Base-by-base conservation (phyloP, 768 basidiomycete species). In the Phanerochaete sordida region DNA sequence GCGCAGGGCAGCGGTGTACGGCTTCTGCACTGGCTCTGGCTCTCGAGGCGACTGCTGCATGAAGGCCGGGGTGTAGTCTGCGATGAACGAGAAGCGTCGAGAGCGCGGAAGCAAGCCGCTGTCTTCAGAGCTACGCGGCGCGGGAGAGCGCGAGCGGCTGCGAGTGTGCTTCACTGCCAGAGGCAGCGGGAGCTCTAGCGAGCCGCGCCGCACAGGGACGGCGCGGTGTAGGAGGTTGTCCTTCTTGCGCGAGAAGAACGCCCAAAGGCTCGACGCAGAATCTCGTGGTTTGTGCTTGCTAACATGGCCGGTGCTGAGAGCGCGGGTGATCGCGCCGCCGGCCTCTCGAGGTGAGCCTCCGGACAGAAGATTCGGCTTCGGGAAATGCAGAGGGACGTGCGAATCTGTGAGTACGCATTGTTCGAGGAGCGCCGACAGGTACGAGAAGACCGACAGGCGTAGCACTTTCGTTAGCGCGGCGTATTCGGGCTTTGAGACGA, bases 351-450 rank as follows among this genome's bases (percentile, higher is more conserved):
- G 57, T 21, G 19, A 1, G 33, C n/a, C n/a, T n/a, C n/a, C n/a
- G n/a, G n/a, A n/a, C 37, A 26, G 53, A 1, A 11, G 47, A 16
- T 6, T 27, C 70, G 59, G 71, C 66, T 69, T 68, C 4, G 79
- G 78, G 55, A 77, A 81, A 33, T 69, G 73, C 33, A 88, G 70
- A 7, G 71, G 68, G n/a, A 86, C 77, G 51, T 78, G 71, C 0
- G 79, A 83, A 68, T 85, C 77, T 3, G 72, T 57, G 28, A 88
- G 75, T 4, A 87, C 69, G 37, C 81, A 77, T 66, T 87, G 85
- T 65, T 88, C 87, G 16, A 88, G 80, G 3, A 85, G 61, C 33
- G 86, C 75, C 1, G 85, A 83, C 1, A 86, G 76, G 64, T 85
- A 81, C 9, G 77, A 67, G 66, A 84, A 87, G 16, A 83, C 71